phyloP scores from a whole-genome alignment of 306 rosid genomes.

The Lathyrus tuberosus region DNA sequence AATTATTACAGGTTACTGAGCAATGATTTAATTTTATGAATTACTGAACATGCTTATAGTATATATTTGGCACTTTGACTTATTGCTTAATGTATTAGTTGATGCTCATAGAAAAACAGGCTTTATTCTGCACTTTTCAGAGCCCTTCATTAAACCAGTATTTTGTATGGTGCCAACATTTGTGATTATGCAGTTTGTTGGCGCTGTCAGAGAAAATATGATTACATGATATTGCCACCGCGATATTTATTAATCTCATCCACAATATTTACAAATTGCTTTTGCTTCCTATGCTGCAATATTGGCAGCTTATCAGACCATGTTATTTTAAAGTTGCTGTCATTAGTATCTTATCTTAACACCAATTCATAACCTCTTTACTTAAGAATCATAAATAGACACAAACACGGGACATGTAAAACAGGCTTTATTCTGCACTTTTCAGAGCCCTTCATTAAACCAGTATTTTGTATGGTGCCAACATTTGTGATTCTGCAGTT shows the following conservation, averaged over 20 bases:
- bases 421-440: no score
- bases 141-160: neutral
- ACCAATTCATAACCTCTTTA: neutral
- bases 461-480: neutral
- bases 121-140: no score
- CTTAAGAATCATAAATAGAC: conserved; percentile 9
- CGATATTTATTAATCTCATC: no score
- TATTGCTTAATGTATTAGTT: no score
- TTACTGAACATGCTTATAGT: no score
- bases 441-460: neutral
- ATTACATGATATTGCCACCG: neutral
- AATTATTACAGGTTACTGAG: neutral
- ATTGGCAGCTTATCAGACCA: no score
- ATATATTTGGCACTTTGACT: no score
- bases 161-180: neutral
- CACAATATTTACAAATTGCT: no score
- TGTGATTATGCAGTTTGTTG: neutral
- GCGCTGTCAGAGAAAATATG: neutral
- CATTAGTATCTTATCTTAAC: neutral
- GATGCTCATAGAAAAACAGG: no score
- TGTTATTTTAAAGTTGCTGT: neutral
- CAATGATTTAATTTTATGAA: no score
- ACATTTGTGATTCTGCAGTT: neutral
- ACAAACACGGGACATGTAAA: neutral
- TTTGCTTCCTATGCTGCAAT: no score